Percentiles rank a stretch among this genome's conserved stretches.
phyloP scores from a whole-genome alignment of 306 rosid genomes.

The Lithocarpus polystachyus region DNA sequence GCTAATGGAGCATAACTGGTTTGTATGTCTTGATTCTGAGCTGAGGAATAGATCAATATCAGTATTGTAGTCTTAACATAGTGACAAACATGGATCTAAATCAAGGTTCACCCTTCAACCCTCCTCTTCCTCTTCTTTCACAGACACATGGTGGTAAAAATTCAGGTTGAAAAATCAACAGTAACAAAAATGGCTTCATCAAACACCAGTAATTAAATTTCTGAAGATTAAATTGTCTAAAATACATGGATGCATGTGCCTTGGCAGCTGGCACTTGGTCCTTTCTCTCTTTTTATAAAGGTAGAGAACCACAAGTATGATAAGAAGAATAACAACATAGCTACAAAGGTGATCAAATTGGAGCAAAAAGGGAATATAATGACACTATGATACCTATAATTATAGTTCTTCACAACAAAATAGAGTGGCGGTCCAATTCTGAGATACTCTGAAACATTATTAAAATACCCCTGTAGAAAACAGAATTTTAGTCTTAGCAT shows the following conservation, averaged over 20 bases:
- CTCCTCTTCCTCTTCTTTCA: background rate
- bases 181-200: background rate
- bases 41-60: slow-evolving; percentile 50
- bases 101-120: background rate
- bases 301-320: background rate
- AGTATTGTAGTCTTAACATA: slow-evolving; percentile 6
- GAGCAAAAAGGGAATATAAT: slow-evolving; percentile 4
- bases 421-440: slow-evolving; percentile 94
- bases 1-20: slow-evolving; percentile 94
- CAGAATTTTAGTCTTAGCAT: slow-evolving; percentile 21
- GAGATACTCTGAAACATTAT: slow-evolving; percentile 78
- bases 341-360: slow-evolving; percentile 6
- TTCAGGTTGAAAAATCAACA: background rate
- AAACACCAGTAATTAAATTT: background rate
- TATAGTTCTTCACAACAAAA: slow-evolving; percentile 92
- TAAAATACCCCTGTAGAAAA: slow-evolving; percentile 87
- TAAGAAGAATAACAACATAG: background rate
- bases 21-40: slow-evolving; percentile 82
- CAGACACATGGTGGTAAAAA: background rate
- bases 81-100: background rate
- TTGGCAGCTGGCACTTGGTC: background rate
- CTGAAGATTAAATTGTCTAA: background rate
- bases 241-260: background rate
- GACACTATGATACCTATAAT: slow-evolving; percentile 64
- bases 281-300: background rate